phyloP scores from a whole-genome alignment of 2,329 filamentous ascomycete species.

The Talaromyces marneffei region DNA sequence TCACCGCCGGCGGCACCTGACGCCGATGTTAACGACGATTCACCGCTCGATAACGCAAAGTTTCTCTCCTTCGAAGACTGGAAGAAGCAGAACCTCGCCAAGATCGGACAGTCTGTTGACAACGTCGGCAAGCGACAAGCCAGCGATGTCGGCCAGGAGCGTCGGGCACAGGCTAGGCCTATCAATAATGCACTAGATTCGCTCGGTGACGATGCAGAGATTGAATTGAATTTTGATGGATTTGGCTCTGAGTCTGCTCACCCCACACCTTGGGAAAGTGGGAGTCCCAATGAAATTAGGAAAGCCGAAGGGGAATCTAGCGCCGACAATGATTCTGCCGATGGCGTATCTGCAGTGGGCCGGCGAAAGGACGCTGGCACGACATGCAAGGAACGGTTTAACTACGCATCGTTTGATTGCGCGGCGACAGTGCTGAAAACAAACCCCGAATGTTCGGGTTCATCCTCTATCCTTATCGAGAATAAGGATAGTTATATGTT shows the following conservation, averaged over 20 bases:
- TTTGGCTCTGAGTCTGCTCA: slow-evolving; percentile 47
- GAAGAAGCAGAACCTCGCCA: slow-evolving; percentile 88
- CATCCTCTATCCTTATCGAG: slow-evolving; percentile 83
- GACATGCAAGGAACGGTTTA: slow-evolving; percentile 96
- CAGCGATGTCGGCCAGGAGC: slow-evolving; percentile 45
- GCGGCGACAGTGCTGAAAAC: slow-evolving; percentile 90
- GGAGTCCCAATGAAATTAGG: slow-evolving; percentile 23
- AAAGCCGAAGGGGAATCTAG: slow-evolving; percentile 17
- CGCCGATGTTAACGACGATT: slow-evolving; percentile 47
- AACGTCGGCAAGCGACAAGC: slow-evolving; percentile 55
- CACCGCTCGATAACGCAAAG: slow-evolving; percentile 64
- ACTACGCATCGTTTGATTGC: slow-evolving; percentile 95
- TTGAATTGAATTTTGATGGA: slow-evolving; percentile 64
- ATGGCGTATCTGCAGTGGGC: slow-evolving; percentile 41
- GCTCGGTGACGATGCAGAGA: slow-evolving; percentile 82
- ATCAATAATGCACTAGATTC: slow-evolving; percentile 67
- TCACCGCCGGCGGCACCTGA: neutral
- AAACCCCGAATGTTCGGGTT: slow-evolving; percentile 77
- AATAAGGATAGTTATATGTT: slow-evolving; percentile 99
- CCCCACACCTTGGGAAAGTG: slow-evolving; percentile 27
- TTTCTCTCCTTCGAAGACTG: slow-evolving; percentile 98
- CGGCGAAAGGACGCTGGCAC: slow-evolving; percentile 90
- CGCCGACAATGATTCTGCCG: slow-evolving; percentile 28
- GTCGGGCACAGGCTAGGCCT: slow-evolving; percentile 46
- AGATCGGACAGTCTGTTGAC: slow-evolving; percentile 71